Conservation (phyloP, 306 rosid genomes). For the Trichosanthes cucumerina region DNA sequence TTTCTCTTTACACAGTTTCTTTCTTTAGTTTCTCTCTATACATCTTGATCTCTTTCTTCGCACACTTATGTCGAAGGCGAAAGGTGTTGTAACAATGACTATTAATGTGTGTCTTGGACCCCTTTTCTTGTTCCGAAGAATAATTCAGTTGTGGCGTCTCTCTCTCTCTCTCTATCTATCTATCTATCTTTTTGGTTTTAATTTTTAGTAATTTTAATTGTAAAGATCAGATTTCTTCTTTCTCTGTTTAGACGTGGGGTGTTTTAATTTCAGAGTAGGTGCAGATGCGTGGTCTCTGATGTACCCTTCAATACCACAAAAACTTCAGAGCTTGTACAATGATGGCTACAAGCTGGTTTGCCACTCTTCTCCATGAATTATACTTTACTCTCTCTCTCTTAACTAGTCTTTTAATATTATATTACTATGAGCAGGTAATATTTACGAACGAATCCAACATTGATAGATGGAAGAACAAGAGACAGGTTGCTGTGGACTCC, state of each 20-base stretch:
- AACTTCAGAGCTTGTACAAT: conserved; percentile 59
- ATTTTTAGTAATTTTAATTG: neutral
- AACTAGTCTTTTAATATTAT: neutral
- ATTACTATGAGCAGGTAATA: conserved; percentile 47
- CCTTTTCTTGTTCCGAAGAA: neutral
- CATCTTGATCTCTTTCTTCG: neutral
- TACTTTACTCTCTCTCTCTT: neutral
- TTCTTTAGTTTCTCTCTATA: neutral
- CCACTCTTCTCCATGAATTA: conserved; percentile 11
- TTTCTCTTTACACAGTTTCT: neutral
- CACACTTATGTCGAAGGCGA: too few relatives aligned
- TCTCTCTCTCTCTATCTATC: too few relatives aligned
- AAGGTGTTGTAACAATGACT: too few relatives aligned
- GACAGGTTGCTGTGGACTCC: conserved; percentile 88
- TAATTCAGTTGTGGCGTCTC: too few relatives aligned
- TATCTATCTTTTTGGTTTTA: neutral
- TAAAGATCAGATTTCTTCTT: neutral
- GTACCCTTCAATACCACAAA: conserved; percentile 75
- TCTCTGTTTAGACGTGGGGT: neutral
- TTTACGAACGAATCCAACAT: conserved; percentile 94
- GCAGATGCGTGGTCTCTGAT: conserved; percentile 76
- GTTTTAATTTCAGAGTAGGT: conserved; percentile 52
- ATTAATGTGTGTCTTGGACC: neutral
- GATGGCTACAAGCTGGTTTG: conserved; percentile 91
- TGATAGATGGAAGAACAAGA: conserved; percentile 85